Evolutionary conservation across 768 basidiomycete species (phyloP), one percentile per base, ranked within the genome.

Genomic region (Phaeotremella fagi): DNA sequence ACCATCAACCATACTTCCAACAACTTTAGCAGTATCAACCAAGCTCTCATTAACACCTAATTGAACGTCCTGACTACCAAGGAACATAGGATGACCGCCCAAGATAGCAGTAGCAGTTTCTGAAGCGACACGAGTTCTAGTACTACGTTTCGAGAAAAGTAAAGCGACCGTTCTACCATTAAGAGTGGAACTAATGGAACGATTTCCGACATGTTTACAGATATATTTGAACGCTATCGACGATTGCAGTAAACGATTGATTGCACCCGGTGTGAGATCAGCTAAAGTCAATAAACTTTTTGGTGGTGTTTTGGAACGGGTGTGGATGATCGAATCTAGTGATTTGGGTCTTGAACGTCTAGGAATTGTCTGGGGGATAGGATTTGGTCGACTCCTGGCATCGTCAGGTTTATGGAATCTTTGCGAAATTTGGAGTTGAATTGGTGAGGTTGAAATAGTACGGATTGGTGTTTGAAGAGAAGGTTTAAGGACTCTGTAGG

Each of bases 1-100:
- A 14, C 92, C 95, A 74, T 97, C 85, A 52, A 86, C 88, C 92
- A 98, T 95, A 3, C 88, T 87, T 2, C 88, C 86, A 56, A 98
- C 83, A 9, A 99, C 89, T 23, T 85, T 80, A 12, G 89, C 86
- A 0, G 87, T 83, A 76, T 99, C 95, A 35, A 87, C 78, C 3
- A 83, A 72, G 25, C 79, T 82, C 80, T 99, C 95, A 74, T 95
- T 99, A 37, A 97, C 91, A 43, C 94, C 94, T 20, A 99, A 79
- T 64, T 99, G 95, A 49, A 97, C 92, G 70, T 98, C 95, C 2
- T 86, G 85, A 43, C 76, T 77, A 1, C 92, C 91, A 6, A 98
- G 79, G 74, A 98, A 99, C 62, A 98, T 80, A 0, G 94, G 84
- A 6, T 84, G 83, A 3, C 91, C 95, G 18, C 94, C 94, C 0